Percentiles rank a stretch among this genome's conserved stretches.
Evolutionary conservation across 164 flowering plant genomes (phyloP).

Genomic region (Liriodendron chinense): DNA sequence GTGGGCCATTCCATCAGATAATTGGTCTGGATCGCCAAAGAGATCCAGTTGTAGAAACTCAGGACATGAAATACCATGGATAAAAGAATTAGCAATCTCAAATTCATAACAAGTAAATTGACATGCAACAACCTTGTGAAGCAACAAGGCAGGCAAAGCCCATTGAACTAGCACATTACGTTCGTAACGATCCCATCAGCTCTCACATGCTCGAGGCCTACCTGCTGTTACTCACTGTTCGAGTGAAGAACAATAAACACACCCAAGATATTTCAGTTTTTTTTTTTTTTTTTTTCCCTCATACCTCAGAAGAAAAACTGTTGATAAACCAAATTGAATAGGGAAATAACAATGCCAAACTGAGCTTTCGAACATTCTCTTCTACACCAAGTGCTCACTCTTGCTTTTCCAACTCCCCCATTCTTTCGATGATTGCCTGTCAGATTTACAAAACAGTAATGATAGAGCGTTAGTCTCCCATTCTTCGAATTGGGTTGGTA

Average conservation of each 20-base stretch:
- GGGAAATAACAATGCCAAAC: neutral
- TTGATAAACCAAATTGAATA: neutral
- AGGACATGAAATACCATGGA: too few relatives aligned
- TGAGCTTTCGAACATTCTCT: neutral
- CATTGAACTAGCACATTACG: too few relatives aligned
- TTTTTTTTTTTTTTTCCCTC: neutral
- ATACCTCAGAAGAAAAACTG: neutral
- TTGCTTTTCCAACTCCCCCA: conserved; percentile 96
- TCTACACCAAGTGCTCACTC: conserved; percentile 41
- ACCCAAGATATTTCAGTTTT: neutral
- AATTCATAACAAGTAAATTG: too few relatives aligned
- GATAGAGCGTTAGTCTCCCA: neutral
- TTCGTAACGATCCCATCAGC: neutral
- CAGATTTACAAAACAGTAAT: neutral
- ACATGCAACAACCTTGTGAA: too few relatives aligned
- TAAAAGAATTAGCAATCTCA: too few relatives aligned
- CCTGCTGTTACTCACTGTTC: neutral
- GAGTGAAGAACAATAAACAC: neutral
- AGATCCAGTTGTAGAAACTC: too few relatives aligned
- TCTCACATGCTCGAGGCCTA: neutral
- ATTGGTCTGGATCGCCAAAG: too few relatives aligned
- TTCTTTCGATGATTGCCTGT: conserved; percentile 96
- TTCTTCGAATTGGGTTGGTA: too few relatives aligned
- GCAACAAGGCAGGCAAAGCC: too few relatives aligned
- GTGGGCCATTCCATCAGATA: too few relatives aligned